Conservation (phyloP, 2,329 filamentous ascomycete species). For the Aspergillus arachidicola region DNA sequence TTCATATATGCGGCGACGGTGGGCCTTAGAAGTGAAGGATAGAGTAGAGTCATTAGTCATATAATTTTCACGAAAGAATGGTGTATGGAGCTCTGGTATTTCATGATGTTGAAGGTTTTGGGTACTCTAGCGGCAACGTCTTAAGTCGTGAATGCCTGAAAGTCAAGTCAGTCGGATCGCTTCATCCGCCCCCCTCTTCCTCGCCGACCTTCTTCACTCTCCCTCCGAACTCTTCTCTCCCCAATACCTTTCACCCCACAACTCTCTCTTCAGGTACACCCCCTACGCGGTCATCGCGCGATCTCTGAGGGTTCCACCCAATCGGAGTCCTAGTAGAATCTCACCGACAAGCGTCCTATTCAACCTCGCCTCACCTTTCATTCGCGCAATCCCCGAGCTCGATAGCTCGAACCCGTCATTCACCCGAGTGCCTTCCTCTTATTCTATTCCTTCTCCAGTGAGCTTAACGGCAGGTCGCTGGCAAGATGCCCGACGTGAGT, state of each 20-base stretch:
- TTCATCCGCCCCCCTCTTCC: conserved; percentile 7
- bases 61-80: background rate
- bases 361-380: conserved; percentile 4
- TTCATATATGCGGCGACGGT: no score
- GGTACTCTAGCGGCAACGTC: background rate
- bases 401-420: conserved; percentile 1
- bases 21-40: background rate
- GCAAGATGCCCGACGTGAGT: conserved; percentile 41
- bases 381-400: conserved; percentile 2
- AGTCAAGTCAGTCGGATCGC: conserved; percentile 9
- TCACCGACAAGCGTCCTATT: conserved; percentile 1
- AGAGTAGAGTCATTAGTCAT: no score
- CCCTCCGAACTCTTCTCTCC: background rate
- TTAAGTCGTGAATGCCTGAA: background rate
- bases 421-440: background rate
- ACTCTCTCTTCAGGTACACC: background rate
- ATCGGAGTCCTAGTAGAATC: conserved; percentile 1
- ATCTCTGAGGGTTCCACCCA: background rate
- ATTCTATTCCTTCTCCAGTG: conserved; percentile 7
- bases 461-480: conserved; percentile 3
- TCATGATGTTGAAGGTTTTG: background rate
- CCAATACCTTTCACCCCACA: background rate
- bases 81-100: background rate
- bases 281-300: background rate
- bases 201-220: conserved; percentile 5